Evolutionary conservation across 2,329 filamentous ascomycete species (phyloP), one percentile per base, ranked within the genome.

Genomic region (Nothophaeocryptopus gaeumannii): DNA sequence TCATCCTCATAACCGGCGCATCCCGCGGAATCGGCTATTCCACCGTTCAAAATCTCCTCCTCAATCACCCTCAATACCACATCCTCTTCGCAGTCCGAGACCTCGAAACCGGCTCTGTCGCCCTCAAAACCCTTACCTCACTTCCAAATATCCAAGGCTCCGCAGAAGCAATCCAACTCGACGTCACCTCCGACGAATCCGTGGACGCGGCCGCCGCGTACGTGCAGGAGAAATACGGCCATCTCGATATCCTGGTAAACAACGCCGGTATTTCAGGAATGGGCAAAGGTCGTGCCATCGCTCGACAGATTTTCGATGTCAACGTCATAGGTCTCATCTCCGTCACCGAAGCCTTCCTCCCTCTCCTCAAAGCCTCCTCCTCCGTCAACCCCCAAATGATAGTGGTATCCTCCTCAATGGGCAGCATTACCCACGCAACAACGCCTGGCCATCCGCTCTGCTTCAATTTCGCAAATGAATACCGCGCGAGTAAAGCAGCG

Each of bases 401-500:
- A 37, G 70, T 70, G 30, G 59, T 74, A 5, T 62, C 61, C 12
- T 66, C 60, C 5, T 67, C 64, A 2, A 63, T 63, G 0, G 70
- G 70, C 5, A 68, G 64, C 3, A 67, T 72, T 5, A 59, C 50
- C 0, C 53, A 58, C 0, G 58, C 65, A 0, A 55, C 70, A 0
- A 62, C 64, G 26, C 40, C 62, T 1, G 56, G 55, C 5, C 60
- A 56, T 1, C 53, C 58, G 1, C 61, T 62, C 46, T 68, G 68
- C 49, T 63, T 63, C 14, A 51, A 62, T 2, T 47, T 59, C 15
- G 41, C 39, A 8, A 50, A 47, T 5, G 63, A 62, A 15, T 73
- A 73, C 43, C 63, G 66, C 5, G 62, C 66, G 0, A 68, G 63
- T 20, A 73, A 73, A 53, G 62, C 68, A 3, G 71, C 71, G 2